Conservation (phyloP, 1,284 basidiomycete species). For the Papiliotrema nemorosa region DNA sequence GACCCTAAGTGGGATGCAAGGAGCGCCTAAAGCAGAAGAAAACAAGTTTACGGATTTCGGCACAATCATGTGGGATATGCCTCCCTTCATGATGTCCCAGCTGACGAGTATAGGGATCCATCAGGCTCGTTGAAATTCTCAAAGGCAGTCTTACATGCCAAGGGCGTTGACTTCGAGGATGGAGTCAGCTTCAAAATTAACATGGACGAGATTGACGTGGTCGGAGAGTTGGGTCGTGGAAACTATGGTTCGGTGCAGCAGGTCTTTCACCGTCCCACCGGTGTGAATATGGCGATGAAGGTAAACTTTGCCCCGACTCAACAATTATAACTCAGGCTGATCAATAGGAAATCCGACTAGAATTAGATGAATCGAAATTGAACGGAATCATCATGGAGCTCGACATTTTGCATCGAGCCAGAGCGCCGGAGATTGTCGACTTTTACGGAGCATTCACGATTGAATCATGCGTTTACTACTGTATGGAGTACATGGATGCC, state of each 20-base stretch:
- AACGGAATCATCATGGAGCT: slow-evolving; percentile 98
- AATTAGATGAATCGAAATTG: slow-evolving; percentile 89
- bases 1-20: slow-evolving; percentile 43
- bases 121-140: slow-evolving; percentile 89
- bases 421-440: slow-evolving; percentile 88
- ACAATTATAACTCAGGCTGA: background rate
- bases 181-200: slow-evolving; percentile 93
- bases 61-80: slow-evolving; percentile 78
- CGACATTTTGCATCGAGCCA: slow-evolving; percentile 91
- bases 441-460: slow-evolving; percentile 99
- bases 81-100: background rate
- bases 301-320: slow-evolving; percentile 50
- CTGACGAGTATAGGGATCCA: slow-evolving; percentile 65
- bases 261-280: slow-evolving; percentile 89
- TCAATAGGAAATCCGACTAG: slow-evolving; percentile 90
- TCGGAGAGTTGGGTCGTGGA: slow-evolving; percentile 90
- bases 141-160: slow-evolving; percentile 84
- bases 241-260: slow-evolving; percentile 98
- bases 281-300: slow-evolving; percentile 99
- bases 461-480: slow-evolving; percentile 97
- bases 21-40: slow-evolving; percentile 23
- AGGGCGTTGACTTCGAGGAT: slow-evolving; percentile 91
- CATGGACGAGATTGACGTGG: slow-evolving; percentile 87
- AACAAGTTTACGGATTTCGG: slow-evolving; percentile 78
- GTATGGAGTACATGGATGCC: slow-evolving; percentile 99